A percentile compares a stretch with the other conserved stretches of the same genome.
Conservation (phyloP, 176 grass and related monocot species). For the Leersia perrieri region DNA sequence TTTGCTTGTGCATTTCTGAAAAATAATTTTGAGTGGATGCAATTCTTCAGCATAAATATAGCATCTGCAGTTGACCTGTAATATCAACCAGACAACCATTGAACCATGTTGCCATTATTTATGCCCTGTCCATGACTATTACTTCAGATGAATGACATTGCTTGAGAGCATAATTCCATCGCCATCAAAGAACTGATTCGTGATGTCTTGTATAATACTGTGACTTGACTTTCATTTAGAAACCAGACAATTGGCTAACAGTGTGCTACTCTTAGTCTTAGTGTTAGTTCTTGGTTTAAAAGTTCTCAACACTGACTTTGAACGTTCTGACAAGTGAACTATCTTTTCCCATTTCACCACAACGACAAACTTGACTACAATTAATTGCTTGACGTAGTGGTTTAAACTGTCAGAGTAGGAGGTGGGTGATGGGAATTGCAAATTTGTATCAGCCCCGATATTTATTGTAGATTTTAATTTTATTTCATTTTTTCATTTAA, state of each 20-base stretch:
- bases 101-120: slow-evolving; percentile 38
- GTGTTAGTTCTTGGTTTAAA: not conserved
- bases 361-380: not conserved
- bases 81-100: slow-evolving; percentile 30
- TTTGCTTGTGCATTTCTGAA: slow-evolving; percentile 24
- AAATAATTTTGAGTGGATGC: slow-evolving; percentile 36
- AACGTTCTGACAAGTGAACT: not conserved
- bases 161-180: slow-evolving; percentile 34
- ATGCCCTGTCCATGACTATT: slow-evolving; percentile 26
- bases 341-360: not conserved
- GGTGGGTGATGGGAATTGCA: not conserved
- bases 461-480: not conserved
- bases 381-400: not conserved
- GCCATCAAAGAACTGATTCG: slow-evolving; percentile 44
- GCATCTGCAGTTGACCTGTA: slow-evolving; percentile 42
- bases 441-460: not conserved
- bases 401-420: not conserved
- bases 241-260: slow-evolving; percentile 12
- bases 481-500: not conserved
- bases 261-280: not conserved
- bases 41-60: slow-evolving; percentile 28
- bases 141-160: slow-evolving; percentile 42
- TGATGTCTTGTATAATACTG: slow-evolving; percentile 49
- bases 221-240: slow-evolving; percentile 18
- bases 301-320: not conserved